Evolutionary conservation across 2,329 filamentous ascomycete species (phyloP).

Genomic region (Microsporum canis): DNA sequence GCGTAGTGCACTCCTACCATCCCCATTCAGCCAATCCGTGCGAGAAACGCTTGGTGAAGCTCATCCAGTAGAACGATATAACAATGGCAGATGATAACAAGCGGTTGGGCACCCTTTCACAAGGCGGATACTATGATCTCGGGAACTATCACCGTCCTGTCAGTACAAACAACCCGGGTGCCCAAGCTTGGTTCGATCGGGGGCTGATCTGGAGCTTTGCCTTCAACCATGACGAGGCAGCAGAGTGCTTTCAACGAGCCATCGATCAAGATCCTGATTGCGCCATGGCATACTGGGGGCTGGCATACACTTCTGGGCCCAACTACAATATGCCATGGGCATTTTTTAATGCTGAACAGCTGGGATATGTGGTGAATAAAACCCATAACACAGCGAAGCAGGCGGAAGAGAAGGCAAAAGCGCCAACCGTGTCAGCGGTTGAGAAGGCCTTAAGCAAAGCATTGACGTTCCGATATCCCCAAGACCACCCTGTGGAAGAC

Average conservation of each 20-base stretch:
- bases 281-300: constrained; percentile 38
- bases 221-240: constrained; percentile 66
- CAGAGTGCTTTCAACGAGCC: constrained; percentile 36
- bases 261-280: constrained; percentile 29
- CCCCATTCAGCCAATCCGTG: not conserved
- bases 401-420: constrained; percentile 34
- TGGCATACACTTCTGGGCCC: constrained; percentile 54
- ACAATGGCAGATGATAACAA: not conserved
- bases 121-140: constrained; percentile 39
- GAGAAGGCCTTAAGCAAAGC: constrained; percentile 56
- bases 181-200: constrained; percentile 59
- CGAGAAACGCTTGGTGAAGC: not conserved
- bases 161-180: constrained; percentile 40
- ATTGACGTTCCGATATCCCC: constrained; percentile 50
- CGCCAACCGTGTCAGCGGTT: constrained; percentile 26
- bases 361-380: constrained; percentile 39
- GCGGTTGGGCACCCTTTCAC: not conserved
- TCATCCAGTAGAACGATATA: not conserved
- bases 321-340: constrained; percentile 69
- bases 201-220: constrained; percentile 63
- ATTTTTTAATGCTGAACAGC: constrained; percentile 51
- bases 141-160: constrained; percentile 48
- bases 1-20: not conserved
- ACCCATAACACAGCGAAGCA: constrained; percentile 37
- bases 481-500: constrained; percentile 38